Percentiles rank a stretch among this genome's conserved stretches.
These are phyloP conservation scores for Glycyrrhiza uralensis DNA, from an alignment of 306 rosid species.

Conservation along the genomic window DNA sequence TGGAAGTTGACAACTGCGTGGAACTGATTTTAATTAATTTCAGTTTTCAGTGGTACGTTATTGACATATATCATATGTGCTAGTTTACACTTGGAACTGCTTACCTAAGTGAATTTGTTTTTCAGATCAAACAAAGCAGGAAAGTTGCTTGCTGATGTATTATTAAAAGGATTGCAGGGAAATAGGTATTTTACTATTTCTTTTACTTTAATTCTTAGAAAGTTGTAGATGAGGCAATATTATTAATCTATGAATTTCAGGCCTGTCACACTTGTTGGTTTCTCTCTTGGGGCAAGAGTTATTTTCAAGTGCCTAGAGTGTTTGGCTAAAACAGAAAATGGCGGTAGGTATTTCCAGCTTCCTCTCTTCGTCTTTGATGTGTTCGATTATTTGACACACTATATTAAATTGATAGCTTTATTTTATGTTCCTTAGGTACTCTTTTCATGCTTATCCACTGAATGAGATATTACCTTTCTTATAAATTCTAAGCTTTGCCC, in stretches of 20 bases:
- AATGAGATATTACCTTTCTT: neutral
- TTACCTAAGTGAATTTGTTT: conserved; percentile 6
- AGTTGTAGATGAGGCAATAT: neutral
- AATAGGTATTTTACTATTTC: conserved; percentile 43
- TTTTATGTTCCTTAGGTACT: neutral
- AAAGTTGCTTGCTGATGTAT: conserved; percentile 57
- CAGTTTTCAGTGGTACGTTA: neutral
- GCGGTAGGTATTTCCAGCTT: conserved; percentile 34
- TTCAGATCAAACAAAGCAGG: conserved; percentile 69
- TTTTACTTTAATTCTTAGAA: conserved; percentile 1
- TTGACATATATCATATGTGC: neutral
- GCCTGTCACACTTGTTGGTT: conserved; percentile 65
- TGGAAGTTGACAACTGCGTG: neutral
- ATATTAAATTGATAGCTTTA: neutral
- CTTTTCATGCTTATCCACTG: neutral
- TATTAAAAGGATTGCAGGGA: conserved; percentile 55
- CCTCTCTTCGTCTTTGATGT: neutral
- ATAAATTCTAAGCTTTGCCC: neutral
- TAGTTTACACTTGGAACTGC: conserved; percentile 7
- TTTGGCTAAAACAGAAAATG: conserved; percentile 52
- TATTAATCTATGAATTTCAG: conserved; percentile 37
- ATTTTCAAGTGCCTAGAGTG: conserved; percentile 60
- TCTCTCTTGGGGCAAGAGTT: conserved; percentile 60
- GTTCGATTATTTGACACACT: neutral
- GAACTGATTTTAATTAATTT: neutral